Base-by-base conservation (phyloP, 257 asterid species). In the Fraxinus americana region DNA sequence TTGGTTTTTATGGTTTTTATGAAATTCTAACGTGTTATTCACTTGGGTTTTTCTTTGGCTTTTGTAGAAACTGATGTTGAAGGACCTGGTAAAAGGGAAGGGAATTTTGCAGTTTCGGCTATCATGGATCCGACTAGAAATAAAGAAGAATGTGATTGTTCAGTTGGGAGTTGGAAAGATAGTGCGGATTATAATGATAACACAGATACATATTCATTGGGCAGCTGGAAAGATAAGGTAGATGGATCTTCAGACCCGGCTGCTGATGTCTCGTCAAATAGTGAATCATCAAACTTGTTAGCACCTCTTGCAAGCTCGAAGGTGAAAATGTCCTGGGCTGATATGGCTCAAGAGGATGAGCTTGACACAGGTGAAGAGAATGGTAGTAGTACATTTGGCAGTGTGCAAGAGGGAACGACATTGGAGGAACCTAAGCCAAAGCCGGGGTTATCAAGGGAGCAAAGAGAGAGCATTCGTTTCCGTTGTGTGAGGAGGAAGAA, bases 291-390 rank as follows among this genome's bases (percentile, higher is more conserved):
- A 23, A 73, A 83, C 76, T 77, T 88, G 70, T 77, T 90, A 13
- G 74, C 78, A 54, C 82, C 81, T 63, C 45, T 61, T 73, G 85
- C 80, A 50, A 79, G 74, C 69, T 84, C 84, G 1, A 77, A n/a
- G 67, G 83, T 76, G 75, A 82, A 82, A 78, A 78, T 80, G 85
- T 88, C 90, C 19, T 88, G 99, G 99, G 99, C 99, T 19, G 99
- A 95, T 85, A 95, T 95, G 96, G 92, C 98, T 79, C 88, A 81
- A 79, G 97, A 93, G 82, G 98, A 93, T 80, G 99, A 93, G 85
- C 89, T 91, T 79, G 89, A 84, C 0, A 82, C 73, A 75, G 92
- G 85, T 70, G 90, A 86, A 41, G 89, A 78, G 70, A 78, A 78
- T 45, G 89, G 82, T 54, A 75, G 77, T 19, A 75, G 77, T 54